phyloP scores from a whole-genome alignment of 73 alveolate species.

The Stentor roeselii region DNA sequence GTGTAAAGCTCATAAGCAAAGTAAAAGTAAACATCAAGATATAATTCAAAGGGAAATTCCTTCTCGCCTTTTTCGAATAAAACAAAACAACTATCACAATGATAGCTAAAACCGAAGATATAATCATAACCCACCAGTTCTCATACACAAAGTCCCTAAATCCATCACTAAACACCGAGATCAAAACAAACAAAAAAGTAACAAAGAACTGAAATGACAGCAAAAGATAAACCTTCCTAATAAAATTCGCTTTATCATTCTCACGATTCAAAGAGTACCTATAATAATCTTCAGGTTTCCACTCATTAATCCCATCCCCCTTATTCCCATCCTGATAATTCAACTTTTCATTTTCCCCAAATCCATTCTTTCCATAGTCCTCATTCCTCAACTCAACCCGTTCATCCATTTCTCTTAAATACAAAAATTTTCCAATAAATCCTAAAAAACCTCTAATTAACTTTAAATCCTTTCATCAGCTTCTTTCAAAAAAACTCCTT shows the following conservation, averaged over 20 bases:
- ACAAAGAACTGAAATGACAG: neutral
- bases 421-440: too few species aligned
- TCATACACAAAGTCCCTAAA: neutral
- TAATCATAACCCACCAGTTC: neutral
- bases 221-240: neutral
- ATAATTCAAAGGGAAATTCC: conserved; percentile 11
- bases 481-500: too few species aligned
- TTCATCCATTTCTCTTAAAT: too few species aligned
- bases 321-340: too few species aligned
- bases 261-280: neutral
- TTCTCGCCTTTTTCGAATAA: neutral
- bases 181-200: neutral
- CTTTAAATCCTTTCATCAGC: too few species aligned
- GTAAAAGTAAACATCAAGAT: conserved; percentile 1
- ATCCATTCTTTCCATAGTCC: too few species aligned
- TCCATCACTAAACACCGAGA: neutral
- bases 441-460: too few species aligned
- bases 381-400: too few species aligned
- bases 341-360: too few species aligned
- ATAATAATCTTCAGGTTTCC: neutral
- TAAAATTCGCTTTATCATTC: neutral
- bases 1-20: neutral
- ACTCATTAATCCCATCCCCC: too few species aligned
- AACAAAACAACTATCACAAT: neutral
- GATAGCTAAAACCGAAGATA: neutral